Percentiles rank a stretch among this genome's conserved stretches.
Evolutionary conservation across 148 eudicot genomes (phyloP).

Genomic region (Polygonum aviculare): DNA sequence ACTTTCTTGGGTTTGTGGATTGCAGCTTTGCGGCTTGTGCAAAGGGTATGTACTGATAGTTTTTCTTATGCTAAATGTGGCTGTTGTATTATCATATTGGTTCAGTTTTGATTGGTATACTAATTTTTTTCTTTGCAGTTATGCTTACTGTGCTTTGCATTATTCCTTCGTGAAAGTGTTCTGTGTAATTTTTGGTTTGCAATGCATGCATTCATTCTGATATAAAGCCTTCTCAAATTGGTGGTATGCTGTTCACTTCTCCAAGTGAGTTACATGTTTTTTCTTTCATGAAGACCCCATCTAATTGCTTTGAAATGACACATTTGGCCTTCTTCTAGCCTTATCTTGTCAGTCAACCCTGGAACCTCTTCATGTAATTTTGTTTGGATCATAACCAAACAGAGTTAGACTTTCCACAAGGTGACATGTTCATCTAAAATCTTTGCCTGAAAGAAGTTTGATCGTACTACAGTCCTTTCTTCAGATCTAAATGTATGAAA

Average conservation of each 20-base stretch:
- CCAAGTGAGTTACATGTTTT: neutral
- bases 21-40: conserved; percentile 84
- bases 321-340: neutral
- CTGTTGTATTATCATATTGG: neutral
- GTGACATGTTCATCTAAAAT: neutral
- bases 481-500: neutral
- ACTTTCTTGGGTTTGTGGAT: conserved; percentile 81
- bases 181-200: neutral
- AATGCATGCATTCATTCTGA: neutral
- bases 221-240: neutral
- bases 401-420: neutral
- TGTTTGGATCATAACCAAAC: neutral
- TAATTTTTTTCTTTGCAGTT: neutral
- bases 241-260: neutral
- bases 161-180: neutral
- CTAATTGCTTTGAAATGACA: neutral
- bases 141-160: neutral
- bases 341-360: neutral
- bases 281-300: neutral
- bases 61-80: neutral
- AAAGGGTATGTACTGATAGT: conserved; percentile 45
- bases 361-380: neutral
- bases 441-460: neutral
- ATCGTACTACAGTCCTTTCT: neutral
- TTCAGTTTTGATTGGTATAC: neutral